Evolutionary conservation across 129 eudicot genomes (phyloP).

Genomic region (Logfia minima): DNA sequence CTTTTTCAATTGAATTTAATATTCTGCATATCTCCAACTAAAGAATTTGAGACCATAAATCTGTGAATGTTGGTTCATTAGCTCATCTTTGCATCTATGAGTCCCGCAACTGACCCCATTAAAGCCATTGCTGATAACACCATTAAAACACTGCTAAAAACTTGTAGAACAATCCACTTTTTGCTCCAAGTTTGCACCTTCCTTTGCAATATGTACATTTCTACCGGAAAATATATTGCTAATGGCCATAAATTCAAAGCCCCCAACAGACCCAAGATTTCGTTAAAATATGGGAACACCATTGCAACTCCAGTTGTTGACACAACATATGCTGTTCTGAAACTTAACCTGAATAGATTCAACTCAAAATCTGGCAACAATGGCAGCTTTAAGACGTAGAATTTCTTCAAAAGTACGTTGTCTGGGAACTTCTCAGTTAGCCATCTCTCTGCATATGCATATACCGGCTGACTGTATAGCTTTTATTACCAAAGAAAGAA

Average conservation of each 20-base stretch:
- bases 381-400: conserved; percentile 44
- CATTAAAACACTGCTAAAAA: conserved; percentile 54
- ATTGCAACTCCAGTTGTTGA: conserved; percentile 65
- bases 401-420: conserved; percentile 36
- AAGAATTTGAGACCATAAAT: neutral
- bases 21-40: neutral
- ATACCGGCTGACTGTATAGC: conserved; percentile 78
- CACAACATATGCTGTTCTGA: conserved; percentile 59
- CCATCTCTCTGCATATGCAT: conserved; percentile 63
- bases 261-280: conserved; percentile 74
- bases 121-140: conserved; percentile 48
- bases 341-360: conserved; percentile 57
- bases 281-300: conserved; percentile 72
- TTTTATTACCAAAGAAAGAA: conserved; percentile 19
- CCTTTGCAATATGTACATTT: conserved; percentile 59
- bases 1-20: neutral
- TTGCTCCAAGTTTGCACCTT: conserved; percentile 62
- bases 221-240: conserved; percentile 67
- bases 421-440: conserved; percentile 44
- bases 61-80: neutral
- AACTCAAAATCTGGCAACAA: conserved; percentile 43
- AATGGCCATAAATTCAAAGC: conserved; percentile 77
- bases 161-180: conserved; percentile 49
- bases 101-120: conserved; percentile 64
- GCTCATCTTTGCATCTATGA: conserved; percentile 48